Percentiles rank a stretch among this genome's conserved stretches.
Conservation (phyloP, 495 filamentous ascomycete genomes). For the Usnea hakonensis region DNA sequence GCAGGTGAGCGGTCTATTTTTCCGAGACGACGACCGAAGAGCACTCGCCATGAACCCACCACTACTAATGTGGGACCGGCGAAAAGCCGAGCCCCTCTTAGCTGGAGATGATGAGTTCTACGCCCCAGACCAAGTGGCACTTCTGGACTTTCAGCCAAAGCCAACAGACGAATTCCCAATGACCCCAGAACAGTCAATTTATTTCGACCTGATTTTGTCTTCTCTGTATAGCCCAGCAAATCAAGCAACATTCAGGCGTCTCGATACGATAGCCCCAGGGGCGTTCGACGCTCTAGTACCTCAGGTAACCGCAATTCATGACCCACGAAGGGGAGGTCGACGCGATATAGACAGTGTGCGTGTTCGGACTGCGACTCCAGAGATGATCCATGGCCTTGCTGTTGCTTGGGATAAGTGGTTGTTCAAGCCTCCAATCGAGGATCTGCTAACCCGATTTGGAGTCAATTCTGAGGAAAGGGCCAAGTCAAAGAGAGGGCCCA, state of each 20-base stretch:
- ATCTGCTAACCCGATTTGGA: conserved; percentile 12
- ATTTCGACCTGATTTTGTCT: conserved; percentile 16
- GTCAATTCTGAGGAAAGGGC: neutral
- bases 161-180: conserved; percentile 30
- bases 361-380: conserved; percentile 25
- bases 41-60: conserved; percentile 37
- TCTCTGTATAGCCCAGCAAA: conserved; percentile 13
- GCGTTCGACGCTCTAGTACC: conserved; percentile 29
- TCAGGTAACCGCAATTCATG: conserved; percentile 22
- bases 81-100: conserved; percentile 49
- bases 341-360: conserved; percentile 26
- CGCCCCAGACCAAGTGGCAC: conserved; percentile 34
- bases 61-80: conserved; percentile 55
- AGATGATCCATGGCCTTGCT: conserved; percentile 29
- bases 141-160: conserved; percentile 36
- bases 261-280: conserved; percentile 28
- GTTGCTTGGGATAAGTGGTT: conserved; percentile 33
- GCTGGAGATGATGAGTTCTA: conserved; percentile 49
- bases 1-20: conserved; percentile 19
- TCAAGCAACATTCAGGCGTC: conserved; percentile 8
- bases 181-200: conserved; percentile 8
- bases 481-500: neutral
- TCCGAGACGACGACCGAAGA: conserved; percentile 41
- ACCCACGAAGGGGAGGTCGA: conserved; percentile 31
- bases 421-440: conserved; percentile 25